Base-by-base conservation (phyloP, 805 yeast genomes). In the Starmera caribaea region DNA sequence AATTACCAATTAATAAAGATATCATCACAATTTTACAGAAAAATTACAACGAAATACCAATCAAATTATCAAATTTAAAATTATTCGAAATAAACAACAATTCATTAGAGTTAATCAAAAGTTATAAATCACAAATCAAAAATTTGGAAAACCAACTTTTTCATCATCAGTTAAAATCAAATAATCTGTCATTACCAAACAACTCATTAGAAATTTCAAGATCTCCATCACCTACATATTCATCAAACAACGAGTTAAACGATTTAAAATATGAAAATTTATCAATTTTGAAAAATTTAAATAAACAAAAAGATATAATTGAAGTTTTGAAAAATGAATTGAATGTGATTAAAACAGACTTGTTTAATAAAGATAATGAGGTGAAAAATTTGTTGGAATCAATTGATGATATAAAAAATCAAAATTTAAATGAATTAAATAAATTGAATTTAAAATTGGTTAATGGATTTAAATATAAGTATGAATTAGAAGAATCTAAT, bases 91-190 rank as follows among this genome's bases (percentile, higher is more conserved):
- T 41, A 6, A 13, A 15, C 3, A 36, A 38, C 3, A 31, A 10
- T 15, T 15, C 16, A 31, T 13, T 45, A 1, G 36, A 61, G 4
- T 76, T 69, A 34, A 51, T 71, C 11, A 69, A 69, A 45, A 85
- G 84, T 0, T 80, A 87, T 46, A 81, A 81, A 54, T 59, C 74
- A 10, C 65, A 95, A 39, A 84, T 90, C 32, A 76, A 74, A 45
- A 82, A 82, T 48, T 68, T 90, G 38, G 96, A 88, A 49, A 80
- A 75, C 40, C 59, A 87, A 31, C 61, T 88, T 13, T 92, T 87
- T 54, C 86, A 83, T 45, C 81, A 77, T 39, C 85, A 75, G 46
- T 76, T 71, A 51, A 70, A 71, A 16, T 35, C 30, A 14, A 31
- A 38, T 14, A 6, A 36, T 10, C 26, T 35, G 11, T 31, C 15